phyloP scores from a whole-genome alignment of 1,139 yeast species.

The Pichia sp. region DNA sequence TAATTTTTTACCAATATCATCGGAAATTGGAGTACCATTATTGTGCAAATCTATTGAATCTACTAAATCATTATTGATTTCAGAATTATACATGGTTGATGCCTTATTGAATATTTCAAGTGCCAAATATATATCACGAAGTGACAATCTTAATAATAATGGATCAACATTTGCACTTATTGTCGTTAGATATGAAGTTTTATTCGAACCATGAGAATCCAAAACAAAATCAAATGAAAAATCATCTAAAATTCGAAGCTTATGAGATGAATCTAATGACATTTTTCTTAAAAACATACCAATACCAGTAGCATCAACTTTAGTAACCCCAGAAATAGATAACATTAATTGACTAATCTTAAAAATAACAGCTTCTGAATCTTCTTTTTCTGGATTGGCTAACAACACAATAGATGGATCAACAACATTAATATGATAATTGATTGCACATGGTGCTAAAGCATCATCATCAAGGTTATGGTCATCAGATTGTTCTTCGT shows the following conservation, averaged over 20 bases:
- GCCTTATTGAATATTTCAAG: constrained; percentile 68
- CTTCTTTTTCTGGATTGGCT: constrained; percentile 65
- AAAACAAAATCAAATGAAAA: constrained; percentile 73
- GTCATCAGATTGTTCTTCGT: background rate
- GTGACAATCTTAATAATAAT: constrained; percentile 68
- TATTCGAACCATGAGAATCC: constrained; percentile 63
- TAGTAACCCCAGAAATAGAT: constrained; percentile 59
- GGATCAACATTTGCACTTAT: constrained; percentile 77
- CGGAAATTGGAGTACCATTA: constrained; percentile 32
- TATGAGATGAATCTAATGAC: constrained; percentile 54
- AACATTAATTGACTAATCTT: constrained; percentile 74
- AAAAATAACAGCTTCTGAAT: constrained; percentile 86
- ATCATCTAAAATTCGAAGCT: constrained; percentile 78
- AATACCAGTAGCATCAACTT: constrained; percentile 68
- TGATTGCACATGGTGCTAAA: background rate
- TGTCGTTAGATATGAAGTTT: constrained; percentile 51
- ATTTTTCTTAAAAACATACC: constrained; percentile 84
- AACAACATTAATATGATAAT: constrained; percentile 61
- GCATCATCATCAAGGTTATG: constrained; percentile 1
- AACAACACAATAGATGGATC: constrained; percentile 73
- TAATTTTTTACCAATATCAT: constrained; percentile 53
- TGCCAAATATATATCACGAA: constrained; percentile 83
- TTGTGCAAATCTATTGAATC: too few relatives aligned
- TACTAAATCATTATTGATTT: constrained; percentile 14
- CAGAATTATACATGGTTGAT: constrained; percentile 43